Conservation (phyloP, 1,284 basidiomycete genomes). For the Rhodotorula sp. region DNA sequence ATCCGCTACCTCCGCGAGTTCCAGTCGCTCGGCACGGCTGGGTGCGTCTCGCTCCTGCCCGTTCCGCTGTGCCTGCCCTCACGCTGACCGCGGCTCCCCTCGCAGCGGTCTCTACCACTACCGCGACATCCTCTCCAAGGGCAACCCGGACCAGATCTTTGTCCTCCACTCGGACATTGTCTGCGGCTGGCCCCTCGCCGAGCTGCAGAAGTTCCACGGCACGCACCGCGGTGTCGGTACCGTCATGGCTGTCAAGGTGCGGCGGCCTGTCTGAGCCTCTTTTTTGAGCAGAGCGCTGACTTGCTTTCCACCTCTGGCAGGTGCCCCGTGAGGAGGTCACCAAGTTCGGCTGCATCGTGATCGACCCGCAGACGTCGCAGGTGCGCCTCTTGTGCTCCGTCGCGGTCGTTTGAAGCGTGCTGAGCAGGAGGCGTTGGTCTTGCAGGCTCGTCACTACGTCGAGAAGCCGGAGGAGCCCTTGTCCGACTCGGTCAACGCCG, state of each 20-base stretch:
- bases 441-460: neutral
- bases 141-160: slow-evolving; percentile 56
- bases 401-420: neutral
- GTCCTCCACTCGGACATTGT: slow-evolving; percentile 59
- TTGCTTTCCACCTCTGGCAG: slow-evolving; percentile 18
- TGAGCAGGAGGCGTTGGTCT: no score
- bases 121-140: slow-evolving; percentile 56
- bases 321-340: slow-evolving; percentile 55
- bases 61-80: slow-evolving; percentile 48
- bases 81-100: neutral
- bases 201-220: slow-evolving; percentile 55
- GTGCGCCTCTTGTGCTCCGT: neutral
- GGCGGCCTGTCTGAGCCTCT: neutral
- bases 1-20: slow-evolving; percentile 58
- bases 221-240: slow-evolving; percentile 57
- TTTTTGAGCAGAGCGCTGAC: neutral
- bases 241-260: slow-evolving; percentile 55
- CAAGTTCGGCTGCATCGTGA: slow-evolving; percentile 57
- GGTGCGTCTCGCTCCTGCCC: slow-evolving; percentile 46
- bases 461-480: slow-evolving; percentile 56
- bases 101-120: slow-evolving; percentile 45
- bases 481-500: slow-evolving; percentile 56
- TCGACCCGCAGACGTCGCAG: slow-evolving; percentile 51
- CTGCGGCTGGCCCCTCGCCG: slow-evolving; percentile 52
- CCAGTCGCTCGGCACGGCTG: slow-evolving; percentile 56